A percentile compares a stretch with the other conserved stretches of the same genome.
Conservation (phyloP, 768 basidiomycete genomes). For the Tricholoma saponaceum region DNA sequence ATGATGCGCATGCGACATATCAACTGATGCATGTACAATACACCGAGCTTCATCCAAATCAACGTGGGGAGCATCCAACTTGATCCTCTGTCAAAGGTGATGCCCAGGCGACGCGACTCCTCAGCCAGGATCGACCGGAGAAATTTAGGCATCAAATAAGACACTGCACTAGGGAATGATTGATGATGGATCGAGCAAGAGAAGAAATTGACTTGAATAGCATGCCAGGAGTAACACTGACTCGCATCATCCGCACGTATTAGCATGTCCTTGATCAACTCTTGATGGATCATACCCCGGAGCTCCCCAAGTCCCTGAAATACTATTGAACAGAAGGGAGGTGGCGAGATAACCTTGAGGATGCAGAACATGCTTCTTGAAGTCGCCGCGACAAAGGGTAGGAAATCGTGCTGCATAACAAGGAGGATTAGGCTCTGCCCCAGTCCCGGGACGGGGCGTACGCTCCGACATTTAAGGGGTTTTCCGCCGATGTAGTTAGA, state of each 20-base stretch:
- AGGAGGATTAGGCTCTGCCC: background rate
- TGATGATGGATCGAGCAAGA: background rate
- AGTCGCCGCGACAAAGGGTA: background rate
- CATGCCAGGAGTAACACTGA: background rate
- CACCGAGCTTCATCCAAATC: background rate
- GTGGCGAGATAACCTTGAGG: background rate
- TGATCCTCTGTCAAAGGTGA: background rate
- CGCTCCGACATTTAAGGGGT: background rate
- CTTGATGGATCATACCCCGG: background rate
- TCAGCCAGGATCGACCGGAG: background rate
- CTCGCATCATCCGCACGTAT: background rate
- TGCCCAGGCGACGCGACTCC: background rate
- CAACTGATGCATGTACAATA: background rate
- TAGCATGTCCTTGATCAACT: background rate
- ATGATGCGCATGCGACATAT: background rate
- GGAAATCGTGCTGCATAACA: no score
- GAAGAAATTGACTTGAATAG: background rate
- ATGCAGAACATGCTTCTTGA: background rate
- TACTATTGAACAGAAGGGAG: background rate
- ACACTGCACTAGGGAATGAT: background rate
- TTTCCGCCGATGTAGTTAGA: background rate
- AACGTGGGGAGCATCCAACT: background rate
- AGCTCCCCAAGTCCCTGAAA: background rate
- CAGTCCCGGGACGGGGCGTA: background rate
- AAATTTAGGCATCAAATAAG: background rate